A percentile compares a stretch with the other conserved stretches of the same genome.
These are phyloP conservation scores for Talaromyces sp. DNA, from an alignment of 2,329 filamentous ascomycete genomes.

Conservation along the genomic window DNA sequence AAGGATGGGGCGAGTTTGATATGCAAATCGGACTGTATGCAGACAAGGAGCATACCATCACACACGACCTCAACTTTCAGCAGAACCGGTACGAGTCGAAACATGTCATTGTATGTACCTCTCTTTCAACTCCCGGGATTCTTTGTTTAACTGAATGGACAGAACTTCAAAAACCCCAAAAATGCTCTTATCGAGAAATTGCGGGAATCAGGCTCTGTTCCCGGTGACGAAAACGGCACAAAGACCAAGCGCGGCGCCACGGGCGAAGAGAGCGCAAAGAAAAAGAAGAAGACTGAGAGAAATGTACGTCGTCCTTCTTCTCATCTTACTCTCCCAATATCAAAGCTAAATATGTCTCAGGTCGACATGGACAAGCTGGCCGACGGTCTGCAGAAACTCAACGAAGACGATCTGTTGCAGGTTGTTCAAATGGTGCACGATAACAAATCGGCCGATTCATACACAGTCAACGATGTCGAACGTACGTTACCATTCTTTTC, in stretches of 20 bases:
- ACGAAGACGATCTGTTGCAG: slow-evolving; percentile 87
- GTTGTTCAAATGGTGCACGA: slow-evolving; percentile 98
- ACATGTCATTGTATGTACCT: slow-evolving; percentile 60
- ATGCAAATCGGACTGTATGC: slow-evolving; percentile 80
- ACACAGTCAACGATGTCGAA: slow-evolving; percentile 95
- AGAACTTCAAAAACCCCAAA: slow-evolving; percentile 89
- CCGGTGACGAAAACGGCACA: slow-evolving; percentile 61
- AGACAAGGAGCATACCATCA: slow-evolving; percentile 78
- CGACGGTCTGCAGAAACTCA: slow-evolving; percentile 80
- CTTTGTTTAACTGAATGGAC: not conserved
- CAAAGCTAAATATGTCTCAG: slow-evolving; percentile 22
- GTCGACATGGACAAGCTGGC: slow-evolving; percentile 96
- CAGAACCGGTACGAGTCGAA: slow-evolving; percentile 74
- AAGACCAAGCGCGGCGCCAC: slow-evolving; percentile 57
- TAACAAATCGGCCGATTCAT: slow-evolving; percentile 88
- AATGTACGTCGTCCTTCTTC: slow-evolving; percentile 36
- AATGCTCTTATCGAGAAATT: slow-evolving; percentile 74
- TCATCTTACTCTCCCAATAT: not conserved
- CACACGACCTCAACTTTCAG: slow-evolving; percentile 90
- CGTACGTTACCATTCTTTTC: slow-evolving; percentile 53
- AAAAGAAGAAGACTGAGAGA: slow-evolving; percentile 66
- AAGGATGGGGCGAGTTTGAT: slow-evolving; percentile 98
- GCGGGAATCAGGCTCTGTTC: slow-evolving; percentile 79
- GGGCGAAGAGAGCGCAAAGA: slow-evolving; percentile 62
- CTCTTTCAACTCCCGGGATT: no score